Conservation (phyloP, 495 filamentous ascomycete genomes). For the Neurospora sp. region DNA sequence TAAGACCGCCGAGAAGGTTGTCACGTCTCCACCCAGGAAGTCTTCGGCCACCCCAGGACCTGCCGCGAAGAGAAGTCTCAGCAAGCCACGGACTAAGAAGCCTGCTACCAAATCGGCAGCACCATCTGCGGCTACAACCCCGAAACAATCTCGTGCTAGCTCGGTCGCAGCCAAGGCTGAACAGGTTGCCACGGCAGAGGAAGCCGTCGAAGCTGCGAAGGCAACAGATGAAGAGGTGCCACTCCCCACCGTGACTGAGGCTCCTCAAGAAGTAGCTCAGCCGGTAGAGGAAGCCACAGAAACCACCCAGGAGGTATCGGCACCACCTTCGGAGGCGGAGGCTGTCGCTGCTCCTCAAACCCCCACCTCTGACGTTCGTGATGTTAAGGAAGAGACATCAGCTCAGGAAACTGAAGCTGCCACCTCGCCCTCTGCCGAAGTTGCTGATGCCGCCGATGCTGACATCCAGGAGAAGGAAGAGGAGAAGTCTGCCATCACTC, state of each 20-base stretch:
- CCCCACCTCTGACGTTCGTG: not conserved
- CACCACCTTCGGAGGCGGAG: not conserved
- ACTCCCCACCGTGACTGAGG: not conserved
- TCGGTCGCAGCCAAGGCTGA: conserved; percentile 7
- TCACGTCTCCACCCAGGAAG: conserved; percentile 32
- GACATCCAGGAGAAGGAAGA: not conserved
- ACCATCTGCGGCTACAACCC: not conserved
- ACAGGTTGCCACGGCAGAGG: conserved; percentile 18
- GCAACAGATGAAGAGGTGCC: not conserved
- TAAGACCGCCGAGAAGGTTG: conserved; percentile 63
- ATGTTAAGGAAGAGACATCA: not conserved
- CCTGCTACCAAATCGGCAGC: conserved; percentile 8
- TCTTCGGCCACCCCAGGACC: conserved; percentile 15
- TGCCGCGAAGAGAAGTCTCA: conserved; percentile 4
- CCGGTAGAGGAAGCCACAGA: conserved; percentile 20
- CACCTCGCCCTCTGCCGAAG: not conserved
- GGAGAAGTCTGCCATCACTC: not conserved
- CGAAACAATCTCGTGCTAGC: conserved; percentile 6
- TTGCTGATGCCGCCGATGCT: not conserved
- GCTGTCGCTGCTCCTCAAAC: not conserved
- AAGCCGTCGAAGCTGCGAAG: conserved; percentile 6
- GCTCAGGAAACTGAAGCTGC: not conserved
- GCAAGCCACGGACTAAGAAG: conserved; percentile 21
- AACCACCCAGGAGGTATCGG: conserved; percentile 8
- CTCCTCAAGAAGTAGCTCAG: conserved; percentile 11